Evolutionary conservation across 441 rosid genomes (phyloP), one percentile per base, ranked within the genome.

Genomic region (Aquilaria agallochum): DNA sequence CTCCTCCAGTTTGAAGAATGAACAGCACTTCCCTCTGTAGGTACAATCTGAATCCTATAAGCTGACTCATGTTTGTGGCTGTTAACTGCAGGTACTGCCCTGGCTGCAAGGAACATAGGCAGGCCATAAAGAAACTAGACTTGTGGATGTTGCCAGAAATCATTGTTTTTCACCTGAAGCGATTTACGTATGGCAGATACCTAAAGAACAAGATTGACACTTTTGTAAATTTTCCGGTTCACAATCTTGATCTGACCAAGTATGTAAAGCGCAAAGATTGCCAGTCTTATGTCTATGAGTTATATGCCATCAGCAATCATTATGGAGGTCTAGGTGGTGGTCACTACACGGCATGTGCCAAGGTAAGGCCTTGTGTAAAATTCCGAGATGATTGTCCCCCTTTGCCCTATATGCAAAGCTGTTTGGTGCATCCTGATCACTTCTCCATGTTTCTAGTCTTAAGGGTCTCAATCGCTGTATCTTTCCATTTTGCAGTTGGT

Each of bases 71-170:
- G 42, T 36, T 36, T 36, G 42, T 36, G 2, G 42, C 7, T 36
- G 42, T 36, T 50, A 32, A 31, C 60, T 75, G 65, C 78, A 87
- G 93, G 90, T 84, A 82, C 57, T 87, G 90, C 64, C 86, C 90
- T 53, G 32, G 72, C 32, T 87, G 93, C 82, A 84, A 82, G 72
- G 83, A 80, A 70, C 90, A 87, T 54, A 87, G 86, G 53, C 90
- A 82, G 72, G 93, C 90, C 44, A 74, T 83, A 42, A 87, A 87
- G 78, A 84, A 87, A 80, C 79, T 87, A n/a, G 93, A 87, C 71
- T 65, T 87, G 72, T 87, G 90, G 90, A 84, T 74, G 76, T 62
- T 87, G 72, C 93, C 93, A 1, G 93, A 87, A 47, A 75, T 87
- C 50, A 81, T 87, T 47, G 88, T 87, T 56, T 74, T 87, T 68